Conservation (phyloP, 768 basidiomycete genomes). For the Erythrobasidium yunnanense region DNA sequence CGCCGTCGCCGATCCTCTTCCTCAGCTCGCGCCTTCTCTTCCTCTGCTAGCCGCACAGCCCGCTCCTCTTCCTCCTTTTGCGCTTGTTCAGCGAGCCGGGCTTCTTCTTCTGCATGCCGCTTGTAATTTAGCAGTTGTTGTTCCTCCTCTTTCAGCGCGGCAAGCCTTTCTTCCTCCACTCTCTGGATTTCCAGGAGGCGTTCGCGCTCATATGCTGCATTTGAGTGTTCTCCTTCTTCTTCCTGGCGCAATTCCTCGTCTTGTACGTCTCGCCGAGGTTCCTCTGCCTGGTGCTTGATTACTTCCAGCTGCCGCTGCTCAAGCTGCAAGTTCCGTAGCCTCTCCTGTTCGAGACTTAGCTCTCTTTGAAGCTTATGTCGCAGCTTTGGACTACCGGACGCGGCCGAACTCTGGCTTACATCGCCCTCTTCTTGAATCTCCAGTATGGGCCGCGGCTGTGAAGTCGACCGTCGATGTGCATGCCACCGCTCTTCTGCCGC, state of each 20-base stretch:
- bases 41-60: not conserved
- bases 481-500: conserved; percentile 15
- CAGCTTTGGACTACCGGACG: not conserved
- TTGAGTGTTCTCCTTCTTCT: not conserved
- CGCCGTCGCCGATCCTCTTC: conserved; percentile 1
- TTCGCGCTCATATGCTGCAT: conserved; percentile 20
- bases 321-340: not conserved
- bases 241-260: not conserved
- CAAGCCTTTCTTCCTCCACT: conserved; percentile 3
- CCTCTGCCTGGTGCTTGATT: not conserved
- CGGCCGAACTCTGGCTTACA: not conserved
- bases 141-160: not conserved
- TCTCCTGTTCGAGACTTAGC: not conserved
- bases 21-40: not conserved
- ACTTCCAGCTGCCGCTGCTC: not conserved
- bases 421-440: not conserved
- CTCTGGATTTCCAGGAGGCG: conserved; percentile 26
- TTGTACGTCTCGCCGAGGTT: not conserved
- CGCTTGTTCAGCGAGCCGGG: not conserved
- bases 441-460: not conserved
- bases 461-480: not conserved
- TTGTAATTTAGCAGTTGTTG: not conserved
- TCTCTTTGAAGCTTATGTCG: not conserved
- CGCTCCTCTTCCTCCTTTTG: not conserved
- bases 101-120: not conserved